Evolutionary conservation across 768 basidiomycete genomes (phyloP), one percentile per base, ranked within the genome.

Genomic region (Hirschioporus abietinus): DNA sequence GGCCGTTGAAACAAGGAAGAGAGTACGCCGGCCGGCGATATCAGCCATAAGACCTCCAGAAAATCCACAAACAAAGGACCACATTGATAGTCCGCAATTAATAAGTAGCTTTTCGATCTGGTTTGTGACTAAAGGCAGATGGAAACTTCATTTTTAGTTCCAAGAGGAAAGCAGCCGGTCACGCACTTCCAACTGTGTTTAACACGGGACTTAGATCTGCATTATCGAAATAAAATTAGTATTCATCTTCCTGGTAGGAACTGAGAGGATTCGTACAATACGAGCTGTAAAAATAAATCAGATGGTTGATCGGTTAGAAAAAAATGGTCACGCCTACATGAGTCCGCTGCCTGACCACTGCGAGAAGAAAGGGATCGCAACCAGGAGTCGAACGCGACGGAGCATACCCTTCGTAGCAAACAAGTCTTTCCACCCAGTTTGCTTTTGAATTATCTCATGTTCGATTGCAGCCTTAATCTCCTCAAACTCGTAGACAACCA

Each of bases 281-380:
- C 7, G 17, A 67, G 64, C 67, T 64, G 62, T 23, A n/a, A n/a
- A 17, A 63, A 67, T 25, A 65, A 65, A 30, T 65, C 60, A 58
- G 64, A 30, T 3, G 30, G 8, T 30, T 30, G 34, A 61, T 5
- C 52, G 18, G 23, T 15, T 20, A 5, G 12, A 24, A 20, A 7
- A 1, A 25, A 64, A 71, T 66, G 58, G 20, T 52, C 12, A 20
- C 20, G 20, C 42, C 15, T 52, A 52, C 57, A 73, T 70, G 42
- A 76, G 70, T 27, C 75, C 76, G 67, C 77, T 77, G 26, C 75
- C 76, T 42, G 68, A 72, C 76, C 74, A 76, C 60, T 75, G 73
- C 7, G 75, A 76, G 74, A 77, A 76, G 66, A 70, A 73, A 34
- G 71, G 71, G 63, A 76, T 67, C n/a, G 68, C 74, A 52, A 72